A percentile compares a stretch with the other conserved stretches of the same genome.
Conservation (phyloP, 495 filamentous ascomycete genomes). For the Astrocystis sublimbata region DNA sequence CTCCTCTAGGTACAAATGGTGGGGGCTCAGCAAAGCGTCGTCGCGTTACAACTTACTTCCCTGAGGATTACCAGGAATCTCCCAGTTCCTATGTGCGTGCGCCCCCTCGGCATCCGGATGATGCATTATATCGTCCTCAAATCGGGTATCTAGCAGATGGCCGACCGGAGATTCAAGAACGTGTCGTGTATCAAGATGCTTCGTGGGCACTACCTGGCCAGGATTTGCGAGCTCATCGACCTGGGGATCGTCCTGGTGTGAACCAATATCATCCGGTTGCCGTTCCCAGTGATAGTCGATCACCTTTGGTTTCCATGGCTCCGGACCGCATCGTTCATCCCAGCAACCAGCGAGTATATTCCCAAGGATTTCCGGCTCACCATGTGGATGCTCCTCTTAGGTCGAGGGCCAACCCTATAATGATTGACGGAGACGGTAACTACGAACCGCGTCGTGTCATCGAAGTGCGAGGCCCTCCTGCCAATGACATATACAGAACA, state of each 20-base stretch:
- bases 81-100: slow-evolving; percentile 21
- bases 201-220: slow-evolving; percentile 18
- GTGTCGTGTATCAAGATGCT: slow-evolving; percentile 14
- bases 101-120: slow-evolving; percentile 22
- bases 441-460: slow-evolving; percentile 28
- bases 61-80: slow-evolving; percentile 9
- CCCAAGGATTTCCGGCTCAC: background rate
- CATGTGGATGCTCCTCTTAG: slow-evolving; percentile 18
- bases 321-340: slow-evolving; percentile 5
- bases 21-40: slow-evolving; percentile 23
- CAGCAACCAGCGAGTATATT: background rate
- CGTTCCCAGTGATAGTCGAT: slow-evolving; percentile 3
- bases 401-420: slow-evolving; percentile 25
- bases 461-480: slow-evolving; percentile 24
- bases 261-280: background rate
- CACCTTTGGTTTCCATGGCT: background rate
- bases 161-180: slow-evolving; percentile 12
- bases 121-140: slow-evolving; percentile 17
- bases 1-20: slow-evolving; percentile 20
- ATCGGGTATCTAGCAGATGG: slow-evolving; percentile 22
- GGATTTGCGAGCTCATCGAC: slow-evolving; percentile 8
- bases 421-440: slow-evolving; percentile 21
- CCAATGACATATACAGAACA: slow-evolving; percentile 13
- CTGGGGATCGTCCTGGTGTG: background rate
- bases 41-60: slow-evolving; percentile 22